Evolutionary conservation across 164 flowering plant species (phyloP).

Genomic region (Nymphaea thermarum): DNA sequence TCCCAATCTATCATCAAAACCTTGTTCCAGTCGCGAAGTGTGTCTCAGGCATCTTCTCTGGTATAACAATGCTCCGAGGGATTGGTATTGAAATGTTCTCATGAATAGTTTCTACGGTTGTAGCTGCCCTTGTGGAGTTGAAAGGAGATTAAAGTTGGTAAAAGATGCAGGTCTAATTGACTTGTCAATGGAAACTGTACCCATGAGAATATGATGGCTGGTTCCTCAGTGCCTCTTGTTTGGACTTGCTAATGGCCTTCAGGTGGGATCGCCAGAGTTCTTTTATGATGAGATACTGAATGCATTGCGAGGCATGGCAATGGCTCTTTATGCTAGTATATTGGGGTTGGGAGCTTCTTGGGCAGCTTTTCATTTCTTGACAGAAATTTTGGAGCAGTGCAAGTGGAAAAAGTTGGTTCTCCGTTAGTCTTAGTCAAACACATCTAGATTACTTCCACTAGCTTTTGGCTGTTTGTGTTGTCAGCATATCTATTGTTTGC

Average conservation of each 20-base stretch:
- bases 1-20: slow-evolving; percentile 18
- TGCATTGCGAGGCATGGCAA: slow-evolving; percentile 12
- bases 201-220: slow-evolving; percentile 20
- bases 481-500: slow-evolving; percentile 7
- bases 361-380: slow-evolving; percentile 12
- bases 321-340: slow-evolving; percentile 12
- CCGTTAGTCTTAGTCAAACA: slow-evolving; percentile 13
- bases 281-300: slow-evolving; percentile 18
- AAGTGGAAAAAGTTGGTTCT: slow-evolving; percentile 13
- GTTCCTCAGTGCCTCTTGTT: slow-evolving; percentile 12
- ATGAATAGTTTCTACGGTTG: slow-evolving; percentile 15
- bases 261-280: slow-evolving; percentile 18
- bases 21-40: slow-evolving; percentile 13
- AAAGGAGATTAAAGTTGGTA: slow-evolving; percentile 10
- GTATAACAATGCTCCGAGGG: slow-evolving; percentile 23
- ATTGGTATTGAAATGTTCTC: slow-evolving; percentile 20
- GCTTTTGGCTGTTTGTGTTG: slow-evolving; percentile 13
- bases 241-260: slow-evolving; percentile 13
- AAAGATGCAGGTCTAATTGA: slow-evolving; percentile 12
- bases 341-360: slow-evolving; percentile 16
- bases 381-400: slow-evolving; percentile 7
- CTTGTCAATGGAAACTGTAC: slow-evolving; percentile 9
- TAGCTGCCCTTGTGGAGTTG: slow-evolving; percentile 21
- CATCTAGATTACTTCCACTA: slow-evolving; percentile 18
- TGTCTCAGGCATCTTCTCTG: slow-evolving; percentile 11